A percentile compares a stretch with the other conserved stretches of the same genome.
phyloP scores from a whole-genome alignment of 768 basidiomycete species.

The Lentinula detonsa region DNA sequence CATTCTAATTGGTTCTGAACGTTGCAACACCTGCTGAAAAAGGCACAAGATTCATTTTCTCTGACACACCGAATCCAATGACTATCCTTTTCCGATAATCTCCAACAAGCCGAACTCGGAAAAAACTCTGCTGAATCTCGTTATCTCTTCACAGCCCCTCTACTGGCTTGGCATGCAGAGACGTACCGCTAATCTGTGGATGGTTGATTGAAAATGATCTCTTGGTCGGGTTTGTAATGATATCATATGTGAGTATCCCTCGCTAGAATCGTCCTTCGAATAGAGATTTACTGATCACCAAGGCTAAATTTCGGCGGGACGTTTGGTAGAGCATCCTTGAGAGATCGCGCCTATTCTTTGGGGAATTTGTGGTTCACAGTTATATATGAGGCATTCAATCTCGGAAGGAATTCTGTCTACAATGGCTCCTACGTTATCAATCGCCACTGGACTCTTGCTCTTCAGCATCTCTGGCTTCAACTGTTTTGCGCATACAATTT shows the following conservation, averaged over 20 bases:
- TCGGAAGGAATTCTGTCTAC: background rate
- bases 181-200: background rate
- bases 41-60: too few relatives aligned
- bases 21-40: too few relatives aligned
- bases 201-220: background rate
- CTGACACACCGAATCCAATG: background rate
- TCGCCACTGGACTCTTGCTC: background rate
- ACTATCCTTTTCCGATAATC: background rate
- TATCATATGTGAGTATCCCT: background rate
- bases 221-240: background rate
- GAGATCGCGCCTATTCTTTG: too few relatives aligned
- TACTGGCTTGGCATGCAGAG: background rate
- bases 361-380: background rate
- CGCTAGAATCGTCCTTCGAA: background rate
- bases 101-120: background rate
- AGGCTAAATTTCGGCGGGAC: background rate
- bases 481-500: constrained; percentile 5
- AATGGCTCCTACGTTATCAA: background rate
- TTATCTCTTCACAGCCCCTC: background rate
- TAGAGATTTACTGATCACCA: background rate
- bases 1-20: too few relatives aligned
- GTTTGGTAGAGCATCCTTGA: background rate
- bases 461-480: background rate
- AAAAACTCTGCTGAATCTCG: background rate
- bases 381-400: background rate